Evolutionary conservation across 257 asterid genomes (phyloP).

Genomic region (Coffea canephora): DNA sequence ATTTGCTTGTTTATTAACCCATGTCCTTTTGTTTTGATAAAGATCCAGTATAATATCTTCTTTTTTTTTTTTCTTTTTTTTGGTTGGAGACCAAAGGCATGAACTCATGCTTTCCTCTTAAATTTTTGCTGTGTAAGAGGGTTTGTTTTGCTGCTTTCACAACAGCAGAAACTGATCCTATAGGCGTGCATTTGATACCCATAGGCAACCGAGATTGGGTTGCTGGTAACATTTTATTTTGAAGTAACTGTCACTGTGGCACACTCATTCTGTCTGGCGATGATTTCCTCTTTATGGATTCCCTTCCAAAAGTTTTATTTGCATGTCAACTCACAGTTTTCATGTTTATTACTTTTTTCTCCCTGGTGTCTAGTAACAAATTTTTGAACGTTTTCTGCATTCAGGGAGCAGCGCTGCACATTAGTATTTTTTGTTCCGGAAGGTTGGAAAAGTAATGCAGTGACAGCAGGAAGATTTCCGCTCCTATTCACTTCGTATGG

Average conservation of each 20-base stretch:
- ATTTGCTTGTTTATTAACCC: not conserved
- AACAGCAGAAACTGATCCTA: not conserved
- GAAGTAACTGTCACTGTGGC: not conserved
- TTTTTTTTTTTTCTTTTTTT: too few relatives aligned
- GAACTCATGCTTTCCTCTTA: too few relatives aligned
- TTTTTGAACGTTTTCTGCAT: not conserved
- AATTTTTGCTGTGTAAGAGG: not conserved
- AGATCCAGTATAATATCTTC: too few relatives aligned
- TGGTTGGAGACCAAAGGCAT: not conserved
- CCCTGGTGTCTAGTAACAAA: not conserved
- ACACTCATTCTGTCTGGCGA: not conserved
- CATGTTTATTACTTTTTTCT: not conserved
- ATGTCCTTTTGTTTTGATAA: not conserved
- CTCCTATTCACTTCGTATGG: not conserved
- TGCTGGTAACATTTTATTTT: not conserved
- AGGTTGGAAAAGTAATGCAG: not conserved
- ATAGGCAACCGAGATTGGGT: not conserved
- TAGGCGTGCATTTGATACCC: not conserved
- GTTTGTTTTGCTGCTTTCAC: not conserved
- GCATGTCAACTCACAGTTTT: too few relatives aligned
- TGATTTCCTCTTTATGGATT: not conserved
- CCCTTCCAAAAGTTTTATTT: not conserved
- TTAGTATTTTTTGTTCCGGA: not conserved
- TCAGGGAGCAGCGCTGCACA: conserved; percentile 13
- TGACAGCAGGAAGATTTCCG: not conserved